Conservation (phyloP, 257 asterid genomes). For the Vinca minor region DNA sequence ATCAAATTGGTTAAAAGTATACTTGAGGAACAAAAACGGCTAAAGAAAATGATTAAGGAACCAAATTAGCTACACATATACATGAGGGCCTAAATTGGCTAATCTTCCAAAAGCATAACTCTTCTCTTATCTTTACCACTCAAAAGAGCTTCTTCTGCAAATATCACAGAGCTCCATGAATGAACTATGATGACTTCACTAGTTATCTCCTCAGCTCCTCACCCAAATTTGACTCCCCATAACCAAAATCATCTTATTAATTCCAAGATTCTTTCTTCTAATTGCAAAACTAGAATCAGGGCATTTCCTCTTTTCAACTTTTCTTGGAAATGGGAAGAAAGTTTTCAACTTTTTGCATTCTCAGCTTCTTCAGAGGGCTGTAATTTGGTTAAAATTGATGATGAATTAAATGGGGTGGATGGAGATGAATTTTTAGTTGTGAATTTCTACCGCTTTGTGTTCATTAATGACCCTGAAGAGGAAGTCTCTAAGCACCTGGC, state of each 20-base stretch:
- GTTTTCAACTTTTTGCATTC: slow-evolving; percentile 29
- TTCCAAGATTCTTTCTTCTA: background rate
- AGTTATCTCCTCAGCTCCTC: background rate
- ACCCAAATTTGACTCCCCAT: background rate
- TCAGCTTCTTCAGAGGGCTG: slow-evolving; percentile 29
- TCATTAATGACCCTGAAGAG: slow-evolving; percentile 52
- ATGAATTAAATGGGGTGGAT: slow-evolving; percentile 25
- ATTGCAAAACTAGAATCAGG: slow-evolving; percentile 14
- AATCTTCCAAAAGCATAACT: no score
- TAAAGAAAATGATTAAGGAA: no score
- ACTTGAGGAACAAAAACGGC: no score
- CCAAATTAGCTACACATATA: no score
- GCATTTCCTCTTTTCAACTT: slow-evolving; percentile 14
- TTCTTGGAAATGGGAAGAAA: slow-evolving; percentile 20
- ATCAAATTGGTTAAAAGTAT: no score
- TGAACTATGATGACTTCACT: background rate
- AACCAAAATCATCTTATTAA: background rate
- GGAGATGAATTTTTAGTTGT: slow-evolving; percentile 63
- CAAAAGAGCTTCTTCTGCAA: background rate
- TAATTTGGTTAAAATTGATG: slow-evolving; percentile 30
- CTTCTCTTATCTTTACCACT: background rate
- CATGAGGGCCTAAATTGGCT: no score
- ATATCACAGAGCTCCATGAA: background rate
- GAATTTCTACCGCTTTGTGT: slow-evolving; percentile 68
- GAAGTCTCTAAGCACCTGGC: slow-evolving; percentile 66